phyloP scores from a whole-genome alignment of 2,329 filamentous ascomycete genomes.

The Alternaria sp. region DNA sequence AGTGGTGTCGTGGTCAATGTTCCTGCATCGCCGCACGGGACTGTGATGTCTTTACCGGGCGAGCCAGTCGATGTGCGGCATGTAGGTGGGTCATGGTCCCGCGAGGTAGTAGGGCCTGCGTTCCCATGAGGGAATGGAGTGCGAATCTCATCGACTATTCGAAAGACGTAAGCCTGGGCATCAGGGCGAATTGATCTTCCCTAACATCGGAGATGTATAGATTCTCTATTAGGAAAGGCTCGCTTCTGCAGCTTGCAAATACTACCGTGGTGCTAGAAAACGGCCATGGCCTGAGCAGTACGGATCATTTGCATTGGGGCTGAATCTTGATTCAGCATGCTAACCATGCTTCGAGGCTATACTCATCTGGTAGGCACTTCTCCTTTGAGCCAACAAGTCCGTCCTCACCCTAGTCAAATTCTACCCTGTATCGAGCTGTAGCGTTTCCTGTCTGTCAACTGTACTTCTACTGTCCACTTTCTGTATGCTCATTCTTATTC shows the following conservation, averaged over 20 bases:
- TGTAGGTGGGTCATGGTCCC: constrained; percentile 30
- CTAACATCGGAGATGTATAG: constrained; percentile 54
- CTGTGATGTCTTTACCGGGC: constrained; percentile 41
- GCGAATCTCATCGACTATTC: constrained; percentile 46
- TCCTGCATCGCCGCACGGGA: constrained; percentile 53
- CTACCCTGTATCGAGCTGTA: constrained; percentile 50
- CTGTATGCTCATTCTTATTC: constrained; percentile 37
- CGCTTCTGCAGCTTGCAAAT: constrained; percentile 58
- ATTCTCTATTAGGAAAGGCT: constrained; percentile 52
- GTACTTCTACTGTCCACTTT: constrained; percentile 45
- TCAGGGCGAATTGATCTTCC: constrained; percentile 48
- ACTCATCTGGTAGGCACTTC: constrained; percentile 48
- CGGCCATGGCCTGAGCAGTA: constrained; percentile 57
- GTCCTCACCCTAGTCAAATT: constrained; percentile 39
- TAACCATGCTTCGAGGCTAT: constrained; percentile 45
- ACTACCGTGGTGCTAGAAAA: constrained; percentile 55
- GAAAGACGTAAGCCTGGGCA: constrained; percentile 47
- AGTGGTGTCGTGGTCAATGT: constrained; percentile 51
- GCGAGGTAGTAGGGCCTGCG: constrained; percentile 33
- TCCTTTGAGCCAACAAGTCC: constrained; percentile 53
- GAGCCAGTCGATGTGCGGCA: constrained; percentile 40
- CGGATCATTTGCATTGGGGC: constrained; percentile 54
- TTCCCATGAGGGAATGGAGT: constrained; percentile 53
- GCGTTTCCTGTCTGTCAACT: constrained; percentile 38
- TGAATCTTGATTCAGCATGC: constrained; percentile 54